Evolutionary conservation across 805 yeast genomes (phyloP), one percentile per base, ranked within the genome.

Genomic region (Candida dajiaensis): DNA sequence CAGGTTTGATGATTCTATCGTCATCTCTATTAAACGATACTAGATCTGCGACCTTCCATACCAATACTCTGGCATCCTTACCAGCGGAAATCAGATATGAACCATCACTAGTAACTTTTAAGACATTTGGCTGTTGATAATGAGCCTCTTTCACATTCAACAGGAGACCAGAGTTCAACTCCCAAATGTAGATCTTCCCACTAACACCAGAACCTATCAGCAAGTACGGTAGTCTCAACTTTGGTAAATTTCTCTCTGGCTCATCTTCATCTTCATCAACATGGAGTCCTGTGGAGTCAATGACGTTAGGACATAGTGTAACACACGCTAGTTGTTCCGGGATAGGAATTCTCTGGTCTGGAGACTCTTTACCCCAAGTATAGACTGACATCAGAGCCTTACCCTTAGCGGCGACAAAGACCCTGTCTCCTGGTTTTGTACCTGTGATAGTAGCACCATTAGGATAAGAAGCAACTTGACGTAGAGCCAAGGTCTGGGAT

Each of bases 111-210:
- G 85, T 68, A 56, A 85, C 79, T 52, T 71, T 73, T 31, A 92
- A 62, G 28, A 71, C 73, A 0, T 83, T 74, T 8, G 89, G 75
- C 7, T 74, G 71, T 65, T 92, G 97, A 63, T 88, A 92, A 67
- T 92, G 98, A 1, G 88, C 83, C 43, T 86, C 90, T 58, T 79
- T 80, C 4, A 80, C 95, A 41, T 77, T 71, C 21, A 90, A 58
- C 41, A 94, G 70, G 21, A 78, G 66, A 0, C 98, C 98, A 2
- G 94, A 83, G 10, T 73, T 64, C 43, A 90, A 60, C 56, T 89
- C 96, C 98, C 98, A 92, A 1, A 90, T 64, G 59, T 85, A 85
- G 15, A 94, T 51, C 53, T 81, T 77, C 12, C 98, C 98, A n/a
- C 83, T 59, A 48, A 70, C 61, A 44, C 94, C 74, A 49, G 92